Evolutionary conservation across 2,329 filamentous ascomycete species (phyloP).

Genomic region (Clonostachys chloroleuca): DNA sequence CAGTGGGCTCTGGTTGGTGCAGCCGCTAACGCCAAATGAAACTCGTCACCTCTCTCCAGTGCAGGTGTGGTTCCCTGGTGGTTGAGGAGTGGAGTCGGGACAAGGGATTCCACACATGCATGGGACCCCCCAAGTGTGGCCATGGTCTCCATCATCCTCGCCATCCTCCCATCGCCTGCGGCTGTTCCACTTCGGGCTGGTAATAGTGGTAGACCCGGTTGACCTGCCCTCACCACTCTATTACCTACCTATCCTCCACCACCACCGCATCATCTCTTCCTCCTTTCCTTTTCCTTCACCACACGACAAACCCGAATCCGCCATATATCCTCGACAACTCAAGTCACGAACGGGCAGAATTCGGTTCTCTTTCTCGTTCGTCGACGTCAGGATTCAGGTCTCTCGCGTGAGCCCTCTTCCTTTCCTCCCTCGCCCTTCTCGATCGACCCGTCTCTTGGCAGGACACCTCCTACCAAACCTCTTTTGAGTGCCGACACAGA

Average conservation of each 20-base stretch:
- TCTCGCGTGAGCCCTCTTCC: conserved; percentile 20
- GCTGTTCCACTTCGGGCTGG: too few relatives aligned
- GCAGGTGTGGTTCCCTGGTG: too few relatives aligned
- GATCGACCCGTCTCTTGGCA: not conserved
- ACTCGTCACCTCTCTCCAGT: too few relatives aligned
- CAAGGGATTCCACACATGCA: too few relatives aligned
- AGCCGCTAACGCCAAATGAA: too few relatives aligned
- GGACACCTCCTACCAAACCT: not conserved
- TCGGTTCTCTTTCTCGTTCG: conserved; percentile 8
- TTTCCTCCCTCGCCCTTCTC: conserved; percentile 14
- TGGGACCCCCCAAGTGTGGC: too few relatives aligned
- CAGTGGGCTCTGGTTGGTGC: too few relatives aligned
- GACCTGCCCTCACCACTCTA: too few relatives aligned
- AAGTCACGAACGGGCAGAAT: conserved; percentile 17
- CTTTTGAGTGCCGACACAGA: conserved; percentile 2
- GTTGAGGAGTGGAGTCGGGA: too few relatives aligned
- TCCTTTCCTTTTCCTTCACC: conserved; percentile 9
- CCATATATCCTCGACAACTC: conserved; percentile 23
- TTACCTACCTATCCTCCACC: conserved; percentile 4
- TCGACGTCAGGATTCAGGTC: conserved; percentile 20
- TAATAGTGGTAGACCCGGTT: too few relatives aligned
- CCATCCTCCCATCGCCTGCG: too few relatives aligned
- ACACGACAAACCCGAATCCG: conserved; percentile 21
- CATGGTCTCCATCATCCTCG: too few relatives aligned
- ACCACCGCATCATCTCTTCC: conserved; percentile 9